Percentiles rank a stretch among this genome's conserved stretches.
These are phyloP conservation scores for Colletotrichum ledebouriae DNA, from an alignment of 2,329 filamentous ascomycete genomes.

Conservation along the genomic window DNA sequence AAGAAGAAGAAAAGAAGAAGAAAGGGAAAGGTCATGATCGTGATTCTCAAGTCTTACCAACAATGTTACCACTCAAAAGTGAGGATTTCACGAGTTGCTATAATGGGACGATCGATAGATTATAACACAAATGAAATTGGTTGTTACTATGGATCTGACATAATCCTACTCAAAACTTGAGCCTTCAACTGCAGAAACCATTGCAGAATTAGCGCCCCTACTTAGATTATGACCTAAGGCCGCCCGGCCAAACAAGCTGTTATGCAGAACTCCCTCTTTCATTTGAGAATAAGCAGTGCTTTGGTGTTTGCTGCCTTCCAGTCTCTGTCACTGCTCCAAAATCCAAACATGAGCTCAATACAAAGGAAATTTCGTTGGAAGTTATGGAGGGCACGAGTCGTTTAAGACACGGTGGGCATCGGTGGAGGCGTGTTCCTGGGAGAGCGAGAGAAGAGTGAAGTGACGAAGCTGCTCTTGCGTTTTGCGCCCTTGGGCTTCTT, in stretches of 20 bases:
- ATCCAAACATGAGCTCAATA: conserved; percentile 7
- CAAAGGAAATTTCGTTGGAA: conserved; percentile 28
- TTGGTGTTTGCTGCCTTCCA: conserved; percentile 22
- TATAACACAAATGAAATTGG: neutral
- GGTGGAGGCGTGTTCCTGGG: conserved; percentile 22
- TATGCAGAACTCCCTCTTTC: conserved; percentile 35
- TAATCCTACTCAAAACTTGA: neutral
- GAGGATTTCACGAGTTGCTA: neutral
- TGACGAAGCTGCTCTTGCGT: conserved; percentile 38
- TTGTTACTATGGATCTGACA: conserved; percentile 4
- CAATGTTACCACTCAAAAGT: no score
- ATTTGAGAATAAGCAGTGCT: conserved; percentile 22
- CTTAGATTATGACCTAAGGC: conserved; percentile 7
- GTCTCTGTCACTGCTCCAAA: conserved; percentile 29
- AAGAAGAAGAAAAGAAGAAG: no score
- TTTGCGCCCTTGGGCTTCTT: conserved; percentile 34
- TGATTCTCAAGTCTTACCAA: no score
- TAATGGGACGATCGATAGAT: neutral
- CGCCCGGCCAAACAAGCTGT: conserved; percentile 10
- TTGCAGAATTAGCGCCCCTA: conserved; percentile 15
- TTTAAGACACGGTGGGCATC: conserved; percentile 16
- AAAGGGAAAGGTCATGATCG: no score
- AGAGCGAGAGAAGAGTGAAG: conserved; percentile 33
- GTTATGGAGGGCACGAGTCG: neutral
- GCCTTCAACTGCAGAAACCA: conserved; percentile 17